Base-by-base conservation (phyloP, 768 basidiomycete species). In the Crucibulum laeve region DNA sequence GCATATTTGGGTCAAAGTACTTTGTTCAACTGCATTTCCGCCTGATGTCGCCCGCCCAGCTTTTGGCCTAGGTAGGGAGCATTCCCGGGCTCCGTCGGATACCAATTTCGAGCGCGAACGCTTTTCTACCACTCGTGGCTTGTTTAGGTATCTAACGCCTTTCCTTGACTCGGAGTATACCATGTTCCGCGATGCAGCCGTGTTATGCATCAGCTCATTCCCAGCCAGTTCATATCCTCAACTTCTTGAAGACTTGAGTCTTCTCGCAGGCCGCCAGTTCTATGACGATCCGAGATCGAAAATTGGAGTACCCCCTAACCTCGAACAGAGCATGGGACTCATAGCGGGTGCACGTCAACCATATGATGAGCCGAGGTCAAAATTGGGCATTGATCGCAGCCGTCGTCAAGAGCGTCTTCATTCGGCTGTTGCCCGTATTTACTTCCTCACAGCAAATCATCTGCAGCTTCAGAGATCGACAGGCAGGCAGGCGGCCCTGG, bases 341-440 rank as follows among this genome's bases (percentile, higher is more conserved):
- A 53, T 70, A n/a, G 35, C 14, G 17, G 59, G 64, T 2, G 56
- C 74, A 30, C 76, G 84, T 24, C 85, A 89, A 51, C 64, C 84
- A 38, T 76, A 82, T 50, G 91, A 94, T 43, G 77, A 77, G 49
- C 49, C 64, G 42, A 67, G 77, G 48, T 61, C 67, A 15, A 85
- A 80, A 56, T 57, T 64, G 19, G 53, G 56, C 34, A 58, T 67
- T 10, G 82, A 79, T 24, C 78, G 82, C 13, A 78, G 71, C 46
- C 81, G 84, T 45, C 77, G 82, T 44, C 88, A 86, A 56, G 85
- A 83, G 52, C 87, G 84, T 40, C 73, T 89, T 30, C 87, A 84
- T 61, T 89, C 90, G 2, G 86, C 91, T 19, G 84, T 94, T 21
- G 88, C 90, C 19, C 84, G 89, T 25, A 92, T 94, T 36, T 95